phyloP scores from a whole-genome alignment of 1,284 basidiomycete genomes.

The Mycena citricolor region DNA sequence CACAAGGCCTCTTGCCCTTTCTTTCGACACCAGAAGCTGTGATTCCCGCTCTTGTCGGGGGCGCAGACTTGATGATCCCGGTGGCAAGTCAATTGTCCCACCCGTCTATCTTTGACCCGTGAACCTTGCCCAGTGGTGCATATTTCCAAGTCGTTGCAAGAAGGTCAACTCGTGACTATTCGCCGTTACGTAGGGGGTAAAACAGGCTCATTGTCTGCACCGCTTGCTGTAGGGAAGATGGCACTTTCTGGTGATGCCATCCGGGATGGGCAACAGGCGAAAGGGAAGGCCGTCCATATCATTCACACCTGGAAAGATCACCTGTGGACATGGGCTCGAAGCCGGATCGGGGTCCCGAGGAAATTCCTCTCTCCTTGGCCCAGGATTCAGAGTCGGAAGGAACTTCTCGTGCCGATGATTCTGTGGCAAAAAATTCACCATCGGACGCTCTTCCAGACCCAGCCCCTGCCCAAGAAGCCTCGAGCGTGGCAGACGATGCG shows the following conservation, averaged over 20 bases:
- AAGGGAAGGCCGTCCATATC: constrained; percentile 74
- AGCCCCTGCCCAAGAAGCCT: constrained; percentile 24
- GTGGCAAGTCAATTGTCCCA: constrained; percentile 50
- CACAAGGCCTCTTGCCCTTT: constrained; percentile 56
- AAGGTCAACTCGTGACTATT: constrained; percentile 59
- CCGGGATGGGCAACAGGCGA: constrained; percentile 43
- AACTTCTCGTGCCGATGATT: no score
- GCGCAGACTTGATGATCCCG: constrained; percentile 80
- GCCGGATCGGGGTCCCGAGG: constrained; percentile 50
- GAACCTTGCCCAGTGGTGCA: constrained; percentile 64
- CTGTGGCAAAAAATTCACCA: no score
- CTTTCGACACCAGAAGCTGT: constrained; percentile 63
- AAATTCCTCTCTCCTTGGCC: constrained; percentile 30
- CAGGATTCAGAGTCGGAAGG: no score
- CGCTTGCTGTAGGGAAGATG: constrained; percentile 72
- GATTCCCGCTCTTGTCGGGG: constrained; percentile 44
- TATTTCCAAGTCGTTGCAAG: constrained; percentile 40
- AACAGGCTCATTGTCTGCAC: constrained; percentile 43
- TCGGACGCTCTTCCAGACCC: no score
- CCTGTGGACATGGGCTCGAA: constrained; percentile 69
- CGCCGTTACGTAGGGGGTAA: constrained; percentile 45
- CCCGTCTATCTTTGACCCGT: no score
- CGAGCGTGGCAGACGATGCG: constrained; percentile 14
- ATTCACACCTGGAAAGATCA: constrained; percentile 72
- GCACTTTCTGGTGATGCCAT: constrained; percentile 52